phyloP scores from a whole-genome alignment of 306 rosid genomes.

The Amphicarpaea edgeworthii region DNA sequence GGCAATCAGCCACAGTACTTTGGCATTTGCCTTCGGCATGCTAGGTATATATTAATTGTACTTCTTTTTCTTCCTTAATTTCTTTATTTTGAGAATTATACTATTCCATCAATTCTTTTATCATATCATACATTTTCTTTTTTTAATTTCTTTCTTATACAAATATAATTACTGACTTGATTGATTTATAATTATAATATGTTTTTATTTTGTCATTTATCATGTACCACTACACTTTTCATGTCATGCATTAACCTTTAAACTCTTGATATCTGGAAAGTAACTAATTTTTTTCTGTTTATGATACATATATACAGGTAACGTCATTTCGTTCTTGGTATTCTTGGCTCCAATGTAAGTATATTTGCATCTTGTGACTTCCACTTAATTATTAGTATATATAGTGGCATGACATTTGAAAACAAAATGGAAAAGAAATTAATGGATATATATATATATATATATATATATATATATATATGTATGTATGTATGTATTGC shows the following conservation, averaged over 20 bases:
- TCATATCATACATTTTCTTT: background rate
- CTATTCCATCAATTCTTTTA: too few relatives aligned
- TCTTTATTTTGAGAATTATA: background rate
- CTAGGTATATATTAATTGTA: too few relatives aligned
- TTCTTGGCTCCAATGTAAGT: constrained; percentile 94
- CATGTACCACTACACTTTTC: background rate
- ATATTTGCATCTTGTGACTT: background rate
- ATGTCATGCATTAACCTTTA: background rate
- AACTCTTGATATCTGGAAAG: background rate
- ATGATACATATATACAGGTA: constrained; percentile 61
- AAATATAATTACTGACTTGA: background rate
- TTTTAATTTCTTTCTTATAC: background rate
- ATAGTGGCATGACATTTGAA: background rate
- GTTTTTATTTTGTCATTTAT: background rate
- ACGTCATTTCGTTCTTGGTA: constrained; percentile 81
- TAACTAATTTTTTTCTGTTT: background rate
- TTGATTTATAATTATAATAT: too few relatives aligned
- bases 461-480: too few relatives aligned
- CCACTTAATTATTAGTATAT: background rate
- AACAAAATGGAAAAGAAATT: background rate
- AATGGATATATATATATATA: too few relatives aligned
- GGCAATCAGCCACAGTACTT: constrained; percentile 53
- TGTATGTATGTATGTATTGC: too few relatives aligned
- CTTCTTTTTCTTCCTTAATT: too few relatives aligned
- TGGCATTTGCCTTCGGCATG: constrained; percentile 78